Evolutionary conservation across 2,329 filamentous ascomycete species (phyloP), one percentile per base, ranked within the genome.

Genomic region (Penicillium fuscoglaucum): DNA sequence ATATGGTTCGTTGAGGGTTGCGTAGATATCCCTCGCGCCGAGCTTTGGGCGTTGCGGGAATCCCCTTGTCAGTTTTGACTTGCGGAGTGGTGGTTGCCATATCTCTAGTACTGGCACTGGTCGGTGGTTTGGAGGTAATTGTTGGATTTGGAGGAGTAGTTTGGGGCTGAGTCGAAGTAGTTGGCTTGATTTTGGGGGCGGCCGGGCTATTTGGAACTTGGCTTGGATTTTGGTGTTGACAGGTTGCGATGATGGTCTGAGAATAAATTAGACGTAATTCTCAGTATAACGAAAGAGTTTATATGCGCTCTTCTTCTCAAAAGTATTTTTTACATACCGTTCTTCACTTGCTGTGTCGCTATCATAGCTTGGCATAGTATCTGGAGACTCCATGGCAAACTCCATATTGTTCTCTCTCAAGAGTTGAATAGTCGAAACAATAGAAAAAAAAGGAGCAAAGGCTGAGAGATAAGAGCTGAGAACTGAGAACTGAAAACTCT

Each of bases 131-230:
- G 55, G 46, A 4, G 57, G 56, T 31, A 73, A 48, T 63, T 73
- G 71, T 62, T 74, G 71, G 52, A 74, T 68, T 65, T 74, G 71
- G 2, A 74, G 67, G 5, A 71, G 61, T 24, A 72, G 62, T 24
- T 68, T 68, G 10, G 71, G 60, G 28, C 64, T 60, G 41, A 73
- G 63, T 6, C 70, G 67, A 12, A 74, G 61, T 7, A 61, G 54
- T 51, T 62, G 56, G 31, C 52, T 60, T 24, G 66, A 67, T 65
- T 71, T 73, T 13, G 70, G 67, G 6, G 71, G 67, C 13, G 70
- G 71, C 31, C 65, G 67, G 10, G 71, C 71, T 35, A 73, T 65
- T 41, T 67, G 63, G 55, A 74, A 74, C 31, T 60, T 62, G 19
- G 64, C 61, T 43, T 66, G 62, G 29, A 66, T 68, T 62, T 69